phyloP scores from a whole-genome alignment of 257 asterid genomes.

The Solanum sitiens region DNA sequence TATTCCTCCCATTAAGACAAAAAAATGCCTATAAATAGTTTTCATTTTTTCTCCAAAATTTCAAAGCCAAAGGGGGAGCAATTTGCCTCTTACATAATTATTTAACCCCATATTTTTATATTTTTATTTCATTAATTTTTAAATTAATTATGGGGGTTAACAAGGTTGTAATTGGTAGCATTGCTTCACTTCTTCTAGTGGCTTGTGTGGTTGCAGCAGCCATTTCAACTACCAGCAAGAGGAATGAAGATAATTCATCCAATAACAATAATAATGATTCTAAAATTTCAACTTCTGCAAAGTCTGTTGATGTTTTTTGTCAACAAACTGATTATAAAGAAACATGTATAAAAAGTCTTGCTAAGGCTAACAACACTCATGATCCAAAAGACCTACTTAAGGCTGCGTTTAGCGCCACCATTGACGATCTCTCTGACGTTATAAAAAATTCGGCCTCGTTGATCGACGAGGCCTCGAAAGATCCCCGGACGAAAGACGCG shows the following conservation, averaged over 20 bases:
- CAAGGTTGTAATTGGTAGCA: conserved; percentile 2
- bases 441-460: background rate
- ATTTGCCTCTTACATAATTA: background rate
- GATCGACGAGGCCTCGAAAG: conserved; percentile 1
- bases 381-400: conserved; percentile 16
- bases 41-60: background rate
- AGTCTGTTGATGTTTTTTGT: conserved; percentile 9
- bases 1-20: background rate
- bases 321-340: conserved; percentile 14
- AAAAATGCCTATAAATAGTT: background rate
- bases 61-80: background rate
- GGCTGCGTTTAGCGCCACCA: conserved; percentile 1
- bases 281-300: background rate
- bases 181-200: conserved; percentile 21
- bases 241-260: background rate
- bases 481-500: conserved; percentile 14
- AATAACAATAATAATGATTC: background rate
- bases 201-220: conserved; percentile 19
- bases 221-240: background rate
- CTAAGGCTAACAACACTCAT: background rate
- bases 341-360: conserved; percentile 9
- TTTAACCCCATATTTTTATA: background rate
- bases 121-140: background rate
- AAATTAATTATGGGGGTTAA: background rate
- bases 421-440: background rate